A percentile compares a stretch with the other conserved stretches of the same genome.
These are phyloP conservation scores for Solanum chacoense DNA, from an alignment of 305 asterid species.

Conservation along the genomic window DNA sequence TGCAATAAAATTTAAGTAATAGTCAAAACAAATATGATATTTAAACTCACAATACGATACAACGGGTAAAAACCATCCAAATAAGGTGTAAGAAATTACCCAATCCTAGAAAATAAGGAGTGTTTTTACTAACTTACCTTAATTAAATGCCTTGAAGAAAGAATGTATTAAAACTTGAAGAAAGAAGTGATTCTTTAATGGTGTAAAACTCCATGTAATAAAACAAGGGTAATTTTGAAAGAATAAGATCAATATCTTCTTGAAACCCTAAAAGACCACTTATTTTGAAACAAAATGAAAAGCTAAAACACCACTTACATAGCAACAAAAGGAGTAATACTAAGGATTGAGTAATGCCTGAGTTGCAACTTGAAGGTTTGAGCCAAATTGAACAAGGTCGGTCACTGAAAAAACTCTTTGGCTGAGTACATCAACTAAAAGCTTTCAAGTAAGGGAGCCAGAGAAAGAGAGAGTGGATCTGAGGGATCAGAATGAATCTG, in stretches of 20 bases:
- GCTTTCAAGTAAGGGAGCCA: background rate
- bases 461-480: background rate
- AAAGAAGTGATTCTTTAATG: background rate
- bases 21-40: background rate
- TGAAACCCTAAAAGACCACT: background rate
- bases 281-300: background rate
- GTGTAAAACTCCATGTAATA: background rate
- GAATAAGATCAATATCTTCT: background rate
- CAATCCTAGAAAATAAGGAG: background rate
- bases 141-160: background rate
- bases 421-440: background rate
- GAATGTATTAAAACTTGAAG: background rate
- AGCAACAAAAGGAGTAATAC: background rate
- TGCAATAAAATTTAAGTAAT: background rate
- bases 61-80: background rate
- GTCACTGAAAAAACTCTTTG: background rate
- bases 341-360: background rate
- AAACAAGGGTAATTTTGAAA: background rate
- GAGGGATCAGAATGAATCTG: background rate
- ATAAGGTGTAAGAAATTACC: background rate
- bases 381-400: background rate
- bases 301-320: background rate
- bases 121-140: background rate
- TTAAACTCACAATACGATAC: background rate
- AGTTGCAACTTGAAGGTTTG: background rate